Percentiles rank a stretch among this genome's conserved stretches.
These are phyloP conservation scores for Phragmites australis DNA, from an alignment of 176 grass and related monocot genomes.

Conservation along the genomic window DNA sequence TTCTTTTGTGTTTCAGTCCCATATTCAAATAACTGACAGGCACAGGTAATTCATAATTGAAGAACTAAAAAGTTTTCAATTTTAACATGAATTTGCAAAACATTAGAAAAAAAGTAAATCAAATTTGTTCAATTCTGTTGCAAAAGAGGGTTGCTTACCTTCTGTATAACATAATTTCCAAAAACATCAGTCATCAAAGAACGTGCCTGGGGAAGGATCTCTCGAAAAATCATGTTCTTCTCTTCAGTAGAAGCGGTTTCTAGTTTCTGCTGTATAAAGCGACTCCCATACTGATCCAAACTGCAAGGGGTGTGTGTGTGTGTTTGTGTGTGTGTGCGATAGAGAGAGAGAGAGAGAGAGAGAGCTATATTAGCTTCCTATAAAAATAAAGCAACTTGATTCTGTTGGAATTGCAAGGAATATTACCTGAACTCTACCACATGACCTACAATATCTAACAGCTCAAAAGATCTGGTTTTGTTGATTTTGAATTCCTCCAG, in stretches of 20 bases:
- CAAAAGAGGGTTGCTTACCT: slow-evolving; percentile 54
- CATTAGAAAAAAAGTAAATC: neutral
- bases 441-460: slow-evolving; percentile 82
- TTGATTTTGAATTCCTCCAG: slow-evolving; percentile 99
- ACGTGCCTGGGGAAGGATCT: slow-evolving; percentile 89
- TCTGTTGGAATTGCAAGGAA: slow-evolving; percentile 21
- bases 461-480: slow-evolving; percentile 84
- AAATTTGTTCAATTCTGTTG: slow-evolving; percentile 6
- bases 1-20: slow-evolving; percentile 81
- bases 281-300: slow-evolving; percentile 94
- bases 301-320: slow-evolving; percentile 40
- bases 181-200: slow-evolving; percentile 99
- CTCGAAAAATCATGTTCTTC: slow-evolving; percentile 88
- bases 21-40: slow-evolving; percentile 92
- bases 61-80: slow-evolving; percentile 3
- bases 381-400: slow-evolving; percentile 8
- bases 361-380: slow-evolving; percentile 23
- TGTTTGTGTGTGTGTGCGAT: too few species aligned
- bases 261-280: slow-evolving; percentile 99
- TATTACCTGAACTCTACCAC: slow-evolving; percentile 94
- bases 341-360: neutral
- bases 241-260: slow-evolving; percentile 88
- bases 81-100: neutral
- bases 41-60: slow-evolving; percentile 26
- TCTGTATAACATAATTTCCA: slow-evolving; percentile 99